Base-by-base conservation (phyloP, 2,329 filamentous ascomycete genomes). In the Scolecobasidium constrictum region DNA sequence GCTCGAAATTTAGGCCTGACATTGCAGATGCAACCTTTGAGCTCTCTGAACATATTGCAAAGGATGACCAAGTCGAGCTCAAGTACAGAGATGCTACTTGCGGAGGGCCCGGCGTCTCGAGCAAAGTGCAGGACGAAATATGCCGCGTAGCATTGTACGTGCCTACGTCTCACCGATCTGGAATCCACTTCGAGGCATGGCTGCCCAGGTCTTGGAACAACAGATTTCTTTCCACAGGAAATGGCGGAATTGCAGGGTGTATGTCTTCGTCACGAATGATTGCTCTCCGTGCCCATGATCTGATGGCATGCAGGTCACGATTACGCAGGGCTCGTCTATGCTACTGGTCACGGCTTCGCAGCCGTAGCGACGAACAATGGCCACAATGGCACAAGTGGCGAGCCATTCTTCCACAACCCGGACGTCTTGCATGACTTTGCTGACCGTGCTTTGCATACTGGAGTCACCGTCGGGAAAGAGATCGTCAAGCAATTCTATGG, bases 351-450 rank as follows among this genome's bases (percentile, higher is more conserved):
- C 20, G 62, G 63, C 1, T 67, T 66, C 41, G 59, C 63, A 0
- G 52, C 57, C 9, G 59, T 65, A 4, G 60, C 58, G 6, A 58
- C 59, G 2, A 65, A 67, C 50, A 65, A 43, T 13, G 64, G 64
- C 1, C 63, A 67, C 44, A 62, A 66, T 40, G 64, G 64, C 11
- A 61, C 58, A 4, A 62, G 58, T 3, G 70, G 69, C 16, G 43
- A 53, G 17, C 57, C 66, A 0, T 72, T 73, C 48, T 64, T 66
- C 39, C 57, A 64, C n/a, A 67, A 69, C 18, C 53, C 62, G 0
- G 66, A 67, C n/a, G 59, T 69, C 5, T 48, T 72, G 1, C 57
- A 61, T 26, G 70, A 73, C 46, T 73, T 70, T 48, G 66, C 64
- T 7, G 71, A 65, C 44, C 59, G 65, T 15, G 61, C 65, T 37